Evolutionary conservation across 108 stramenopile genomes (phyloP).

Genomic region (Epipyxis sp.): DNA sequence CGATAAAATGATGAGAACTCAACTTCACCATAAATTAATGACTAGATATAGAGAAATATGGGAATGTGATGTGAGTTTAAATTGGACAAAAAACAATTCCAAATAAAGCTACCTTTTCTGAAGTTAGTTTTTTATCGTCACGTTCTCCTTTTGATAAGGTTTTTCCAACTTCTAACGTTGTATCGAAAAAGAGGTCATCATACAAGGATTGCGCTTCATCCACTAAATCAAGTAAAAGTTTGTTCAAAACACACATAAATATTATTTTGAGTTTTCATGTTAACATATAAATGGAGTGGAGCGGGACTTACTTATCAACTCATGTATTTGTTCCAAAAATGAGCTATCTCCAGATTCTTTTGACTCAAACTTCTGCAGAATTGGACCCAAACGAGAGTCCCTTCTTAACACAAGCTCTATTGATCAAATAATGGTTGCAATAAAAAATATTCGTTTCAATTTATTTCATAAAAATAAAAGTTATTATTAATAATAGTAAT

Average conservation of each 20-base stretch:
- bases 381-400: slow-evolving; percentile 33
- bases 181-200: slow-evolving; percentile 46
- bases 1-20: slow-evolving; percentile 37
- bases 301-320: too few species aligned
- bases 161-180: slow-evolving; percentile 50
- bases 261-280: too few species aligned
- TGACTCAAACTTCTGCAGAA: slow-evolving; percentile 31
- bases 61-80: background rate
- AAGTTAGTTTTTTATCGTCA: slow-evolving; percentile 33
- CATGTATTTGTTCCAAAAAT: slow-evolving; percentile 37
- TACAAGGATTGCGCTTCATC: slow-evolving; percentile 37
- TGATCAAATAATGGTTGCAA: background rate
- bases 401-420: slow-evolving; percentile 48
- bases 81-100: too few species aligned
- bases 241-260: too few species aligned
- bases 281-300: too few species aligned
- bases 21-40: slow-evolving; percentile 58
- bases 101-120: too few species aligned
- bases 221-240: too few species aligned
- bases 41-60: too few species aligned
- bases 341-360: slow-evolving; percentile 20
- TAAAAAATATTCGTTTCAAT: too few species aligned
- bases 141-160: slow-evolving; percentile 49
- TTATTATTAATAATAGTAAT: background rate
- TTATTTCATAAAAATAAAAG: background rate